phyloP scores from a whole-genome alignment of 805 yeast genomes.

The Saccharomycopsis oosterbeekiorum region DNA sequence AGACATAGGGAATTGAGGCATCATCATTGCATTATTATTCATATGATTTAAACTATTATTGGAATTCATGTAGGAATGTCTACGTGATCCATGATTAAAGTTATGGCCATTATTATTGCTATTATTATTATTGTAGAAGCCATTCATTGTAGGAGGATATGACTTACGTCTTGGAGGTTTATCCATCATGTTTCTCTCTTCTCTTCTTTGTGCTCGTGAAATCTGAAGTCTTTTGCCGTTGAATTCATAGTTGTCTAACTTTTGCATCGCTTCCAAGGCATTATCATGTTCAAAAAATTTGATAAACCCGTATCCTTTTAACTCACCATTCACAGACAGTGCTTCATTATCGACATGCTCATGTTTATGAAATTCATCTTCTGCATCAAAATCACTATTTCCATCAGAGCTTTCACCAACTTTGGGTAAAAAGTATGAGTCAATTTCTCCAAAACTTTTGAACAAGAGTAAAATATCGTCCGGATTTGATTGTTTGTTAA shows the following conservation, averaged over 20 bases:
- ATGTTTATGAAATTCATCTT: constrained; percentile 5
- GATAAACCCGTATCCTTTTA: constrained; percentile 45
- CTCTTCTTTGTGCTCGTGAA: constrained; percentile 37
- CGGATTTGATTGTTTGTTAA: constrained; percentile 33
- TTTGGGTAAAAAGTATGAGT: constrained; percentile 44
- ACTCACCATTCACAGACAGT: constrained; percentile 13
- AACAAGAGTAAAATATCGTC: constrained; percentile 35
- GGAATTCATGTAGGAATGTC: background rate
- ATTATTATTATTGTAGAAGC: background rate
- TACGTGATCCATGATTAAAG: background rate
- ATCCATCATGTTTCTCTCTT: constrained; percentile 23
- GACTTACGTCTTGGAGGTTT: background rate
- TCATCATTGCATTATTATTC: background rate
- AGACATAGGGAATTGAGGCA: background rate
- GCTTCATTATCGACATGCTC: background rate
- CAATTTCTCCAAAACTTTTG: constrained; percentile 36
- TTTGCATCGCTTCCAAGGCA: constrained; percentile 39
- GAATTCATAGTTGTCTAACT: constrained; percentile 36
- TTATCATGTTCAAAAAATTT: constrained; percentile 39
- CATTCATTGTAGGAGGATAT: background rate
- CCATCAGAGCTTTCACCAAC: constrained; percentile 20
- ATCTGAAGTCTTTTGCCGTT: constrained; percentile 29
- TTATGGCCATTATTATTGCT: background rate
- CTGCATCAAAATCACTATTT: constrained; percentile 2
- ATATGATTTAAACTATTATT: background rate